Base-by-base conservation (phyloP, 1,284 basidiomycete species). In the Cutaneotrichosporon arboriforme region DNA sequence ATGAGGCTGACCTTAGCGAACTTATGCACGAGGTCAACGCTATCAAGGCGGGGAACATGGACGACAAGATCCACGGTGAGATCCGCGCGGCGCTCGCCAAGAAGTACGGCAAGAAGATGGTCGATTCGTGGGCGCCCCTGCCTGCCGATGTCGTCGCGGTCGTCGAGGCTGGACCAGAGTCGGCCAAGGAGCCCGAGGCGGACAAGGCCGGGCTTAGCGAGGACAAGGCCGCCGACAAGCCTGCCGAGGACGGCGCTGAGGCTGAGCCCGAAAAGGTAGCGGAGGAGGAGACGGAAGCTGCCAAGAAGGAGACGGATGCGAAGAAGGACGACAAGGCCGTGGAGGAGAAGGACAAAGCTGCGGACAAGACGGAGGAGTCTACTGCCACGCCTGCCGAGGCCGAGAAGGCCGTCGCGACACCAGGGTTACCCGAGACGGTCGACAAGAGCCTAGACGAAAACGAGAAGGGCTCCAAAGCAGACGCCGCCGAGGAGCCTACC, bases 31-130 rank as follows among this genome's bases (percentile, higher is more conserved):
- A 76, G 49, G 65, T 74, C 46, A 83, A 86, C 51, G 81, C 84
- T 8, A 86, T 91, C 61, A 83, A 84, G 31, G 77, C 79, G 13
- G 88, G 88, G 3, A 75, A 78, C 58, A 83, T 83, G 81, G 85
- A 88, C 62, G 77, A 79, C 46, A 78, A 76, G 62, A 79, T 84
- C 22, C 75, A 72, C 34, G 72, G 71, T 7, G 78, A 78, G 46
- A 65, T 83, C 12, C 59, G 67, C 17, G 60, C 55, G 33, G 59
- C 58, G n/a, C 51, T 72, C 22, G 65, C 59, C 8, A 68, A 60
- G 54, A 63, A 65, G 54, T 72, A 68, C 46, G 71, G 71, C 8
- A 67, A 70, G 58, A 66, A 59, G 45, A 47, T 68, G 17, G 49
- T 72, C 41, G 68, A 73, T 50, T 52, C 36, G 21, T 73, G 69